These are phyloP conservation scores for Epichloe sylvatica DNA, from an alignment of 2,329 filamentous ascomycete genomes.

Conservation along the genomic window DNA sequence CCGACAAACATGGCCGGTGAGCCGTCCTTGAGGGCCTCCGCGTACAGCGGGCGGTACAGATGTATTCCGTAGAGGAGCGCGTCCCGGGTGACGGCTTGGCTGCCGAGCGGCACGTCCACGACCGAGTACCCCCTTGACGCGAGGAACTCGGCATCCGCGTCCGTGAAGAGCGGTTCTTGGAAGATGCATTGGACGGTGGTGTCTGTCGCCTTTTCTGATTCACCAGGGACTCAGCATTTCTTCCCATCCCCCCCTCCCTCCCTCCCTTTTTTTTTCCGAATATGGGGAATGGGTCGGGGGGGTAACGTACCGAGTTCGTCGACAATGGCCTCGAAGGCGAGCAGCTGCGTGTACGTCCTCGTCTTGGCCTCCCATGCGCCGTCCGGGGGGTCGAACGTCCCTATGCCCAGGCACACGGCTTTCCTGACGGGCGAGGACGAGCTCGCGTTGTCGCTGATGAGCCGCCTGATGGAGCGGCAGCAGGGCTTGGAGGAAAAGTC, in stretches of 20 bases:
- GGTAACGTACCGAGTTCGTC: slow-evolving; percentile 23
- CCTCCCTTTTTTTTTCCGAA: neutral
- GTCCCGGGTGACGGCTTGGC: slow-evolving; percentile 30
- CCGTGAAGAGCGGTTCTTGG: slow-evolving; percentile 40
- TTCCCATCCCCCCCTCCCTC: too few relatives aligned
- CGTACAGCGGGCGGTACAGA: slow-evolving; percentile 40
- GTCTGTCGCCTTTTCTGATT: slow-evolving; percentile 9
- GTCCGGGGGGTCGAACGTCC: slow-evolving; percentile 38
- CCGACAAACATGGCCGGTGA: slow-evolving; percentile 45
- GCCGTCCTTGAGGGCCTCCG: slow-evolving; percentile 29
- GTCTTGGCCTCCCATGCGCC: slow-evolving; percentile 31
- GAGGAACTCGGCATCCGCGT: slow-evolving; percentile 37
- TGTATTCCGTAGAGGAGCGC: slow-evolving; percentile 51
- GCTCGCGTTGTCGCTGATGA: slow-evolving; percentile 17
- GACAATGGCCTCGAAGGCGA: slow-evolving; percentile 36
- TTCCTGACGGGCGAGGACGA: slow-evolving; percentile 16
- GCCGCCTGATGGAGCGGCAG: slow-evolving; percentile 18
- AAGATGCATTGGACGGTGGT: slow-evolving; percentile 31
- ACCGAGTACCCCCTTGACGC: slow-evolving; percentile 38
- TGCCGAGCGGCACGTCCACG: slow-evolving; percentile 38
- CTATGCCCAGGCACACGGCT: slow-evolving; percentile 41
- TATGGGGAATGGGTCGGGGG: neutral
- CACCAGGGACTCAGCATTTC: neutral
- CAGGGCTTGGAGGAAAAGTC: slow-evolving; percentile 16
- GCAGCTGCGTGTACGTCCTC: slow-evolving; percentile 37